These are phyloP conservation scores for Amphibolis antarctica DNA, from an alignment of 106 monocot genomes.

Conservation along the genomic window DNA sequence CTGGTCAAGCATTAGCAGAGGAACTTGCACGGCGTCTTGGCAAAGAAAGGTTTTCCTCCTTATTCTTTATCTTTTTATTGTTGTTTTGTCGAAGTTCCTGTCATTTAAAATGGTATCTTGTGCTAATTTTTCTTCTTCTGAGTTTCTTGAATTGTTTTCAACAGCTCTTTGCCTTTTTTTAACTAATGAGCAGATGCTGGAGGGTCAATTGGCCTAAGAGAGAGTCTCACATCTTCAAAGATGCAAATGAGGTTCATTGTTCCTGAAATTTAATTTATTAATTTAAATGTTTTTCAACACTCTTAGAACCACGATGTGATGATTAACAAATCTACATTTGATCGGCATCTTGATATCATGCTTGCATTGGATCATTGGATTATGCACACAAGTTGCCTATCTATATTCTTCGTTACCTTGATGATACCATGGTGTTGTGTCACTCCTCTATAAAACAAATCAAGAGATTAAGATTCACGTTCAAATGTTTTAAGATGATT, in stretches of 20 bases:
- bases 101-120: background rate
- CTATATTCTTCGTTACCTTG: too few relatives aligned
- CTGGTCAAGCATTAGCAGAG: constrained; percentile 27
- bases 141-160: background rate
- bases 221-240: constrained; percentile 12
- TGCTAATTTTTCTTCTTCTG: background rate
- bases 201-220: constrained; percentile 19
- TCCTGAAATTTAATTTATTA: background rate
- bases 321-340: background rate
- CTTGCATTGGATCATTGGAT: background rate
- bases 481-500: too few relatives aligned
- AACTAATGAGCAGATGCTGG: constrained; percentile 12
- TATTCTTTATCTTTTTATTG: background rate
- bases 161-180: background rate
- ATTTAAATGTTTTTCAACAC: background rate
- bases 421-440: too few relatives aligned
- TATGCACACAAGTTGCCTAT: too few relatives aligned
- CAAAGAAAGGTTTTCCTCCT: constrained; percentile 19
- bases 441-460: too few relatives aligned
- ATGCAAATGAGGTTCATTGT: constrained; percentile 23
- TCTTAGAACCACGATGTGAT: too few relatives aligned
- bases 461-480: too few relatives aligned
- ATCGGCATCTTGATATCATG: background rate
- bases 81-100: background rate
- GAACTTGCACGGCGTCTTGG: constrained; percentile 27